Conservation (phyloP, 2,329 filamentous ascomycete genomes). For the Fusarium torreyae region DNA sequence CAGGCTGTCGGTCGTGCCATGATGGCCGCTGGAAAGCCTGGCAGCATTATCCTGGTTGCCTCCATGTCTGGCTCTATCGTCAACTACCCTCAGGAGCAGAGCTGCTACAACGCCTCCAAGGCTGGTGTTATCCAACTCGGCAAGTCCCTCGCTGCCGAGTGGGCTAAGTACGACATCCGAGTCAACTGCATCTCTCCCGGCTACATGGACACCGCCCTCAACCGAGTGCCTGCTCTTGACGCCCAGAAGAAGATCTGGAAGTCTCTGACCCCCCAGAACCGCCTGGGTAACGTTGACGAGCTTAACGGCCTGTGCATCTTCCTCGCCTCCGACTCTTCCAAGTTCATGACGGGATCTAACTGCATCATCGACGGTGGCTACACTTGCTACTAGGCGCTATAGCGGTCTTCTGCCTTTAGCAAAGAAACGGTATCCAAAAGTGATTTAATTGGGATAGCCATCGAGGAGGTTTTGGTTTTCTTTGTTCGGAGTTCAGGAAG, state of each 20-base stretch:
- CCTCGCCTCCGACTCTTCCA: constrained; percentile 79
- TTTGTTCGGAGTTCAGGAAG: constrained; percentile 43
- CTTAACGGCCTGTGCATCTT: constrained; percentile 84
- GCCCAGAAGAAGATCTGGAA: constrained; percentile 88
- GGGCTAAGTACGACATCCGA: constrained; percentile 84
- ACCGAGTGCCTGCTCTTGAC: constrained; percentile 82
- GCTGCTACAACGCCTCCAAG: constrained; percentile 88
- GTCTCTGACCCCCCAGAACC: constrained; percentile 79
- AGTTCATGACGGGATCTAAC: constrained; percentile 85
- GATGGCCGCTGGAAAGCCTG: constrained; percentile 79
- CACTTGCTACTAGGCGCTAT: constrained; percentile 69
- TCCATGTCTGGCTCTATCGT: constrained; percentile 88
- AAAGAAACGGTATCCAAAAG: constrained; percentile 7
- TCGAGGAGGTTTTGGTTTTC: constrained; percentile 27
- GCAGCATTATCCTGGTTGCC: constrained; percentile 81
- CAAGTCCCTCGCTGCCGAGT: constrained; percentile 87
- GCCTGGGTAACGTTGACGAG: constrained; percentile 80
- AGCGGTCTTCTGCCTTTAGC: constrained; percentile 5
- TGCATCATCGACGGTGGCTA: constrained; percentile 80
- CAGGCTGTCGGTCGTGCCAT: constrained; percentile 80
- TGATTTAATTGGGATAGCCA: neutral
- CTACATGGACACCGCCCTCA: constrained; percentile 89
- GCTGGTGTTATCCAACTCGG: constrained; percentile 83
- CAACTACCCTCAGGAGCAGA: constrained; percentile 89
- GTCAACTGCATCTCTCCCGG: constrained; percentile 89